Evolutionary conservation across 371 early-diverging fungal species (phyloP), one percentile per base, ranked within the genome.

Genomic region (Mucor indicus): DNA sequence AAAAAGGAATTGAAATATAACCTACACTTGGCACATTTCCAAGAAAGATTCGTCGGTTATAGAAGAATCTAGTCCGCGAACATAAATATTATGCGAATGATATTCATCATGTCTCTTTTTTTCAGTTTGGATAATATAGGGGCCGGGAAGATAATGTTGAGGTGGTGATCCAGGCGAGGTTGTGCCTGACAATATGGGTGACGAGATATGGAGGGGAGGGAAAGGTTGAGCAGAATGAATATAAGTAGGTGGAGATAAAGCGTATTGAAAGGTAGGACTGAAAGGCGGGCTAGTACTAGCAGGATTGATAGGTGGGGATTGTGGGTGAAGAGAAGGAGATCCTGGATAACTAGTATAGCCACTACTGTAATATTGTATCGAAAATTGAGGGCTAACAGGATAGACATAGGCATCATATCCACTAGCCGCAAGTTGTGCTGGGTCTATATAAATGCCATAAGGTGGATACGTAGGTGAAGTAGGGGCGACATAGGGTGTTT

Each of bases 41-140:
- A 70, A 71, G 53, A 95, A 77, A 11, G 69, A 55, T 24, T 85
- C 86, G 62, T 93, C 92, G 0, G 89, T 86, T 10, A 80, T 86
- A 0, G 77, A 74, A 16, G 81, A 63, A 13, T 83, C 67, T n/a
- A 95, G 68, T 33, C 90, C 90, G 57, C 91, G 79, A 43, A 95
- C 87, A 53, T 95, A 93, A 39, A 93, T 81, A 59, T 95, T 95
- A 43, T 64, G 71, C 3, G 66, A 53, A 42, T 75, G 75, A 39
- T 53, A 68, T 36, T 48, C 25, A 30, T 48, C 60, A 21, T 53
- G 54, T 31, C 16, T 22, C 40, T 40, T 10, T 11, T 40, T 22
- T 6, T 37, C 39, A 10, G 54, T 46, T 3, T 47, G 33, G 22
- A 61, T 53, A 15, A 56, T 60, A 38, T 62, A 59, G 38, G 59